Percentiles rank a stretch among this genome's conserved stretches.
Evolutionary conservation across 345 rosid species (phyloP).

Genomic region (Boechera divaricarpa): DNA sequence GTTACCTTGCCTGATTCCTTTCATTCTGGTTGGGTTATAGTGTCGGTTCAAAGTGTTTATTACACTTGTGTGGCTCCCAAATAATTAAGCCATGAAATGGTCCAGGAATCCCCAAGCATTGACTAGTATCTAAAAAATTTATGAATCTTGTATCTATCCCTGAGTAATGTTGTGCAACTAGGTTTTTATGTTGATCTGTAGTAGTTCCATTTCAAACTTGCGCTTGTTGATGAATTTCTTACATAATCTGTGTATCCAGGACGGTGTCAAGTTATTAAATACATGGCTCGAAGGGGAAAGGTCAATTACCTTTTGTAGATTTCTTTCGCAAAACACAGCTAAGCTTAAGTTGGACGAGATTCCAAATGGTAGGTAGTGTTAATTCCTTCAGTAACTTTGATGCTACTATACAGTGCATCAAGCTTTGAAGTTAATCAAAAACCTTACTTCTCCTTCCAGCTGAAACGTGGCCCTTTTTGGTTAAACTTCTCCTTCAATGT

Average conservation of each 20-base stretch:
- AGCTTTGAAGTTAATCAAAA: constrained; percentile 26
- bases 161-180: constrained; percentile 15
- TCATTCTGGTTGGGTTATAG: neutral
- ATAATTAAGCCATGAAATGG: neutral
- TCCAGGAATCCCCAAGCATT: neutral
- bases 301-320: constrained; percentile 65
- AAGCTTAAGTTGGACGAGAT: constrained; percentile 68
- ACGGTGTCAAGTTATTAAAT: constrained; percentile 79
- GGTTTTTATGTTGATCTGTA: constrained; percentile 15
- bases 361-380: constrained; percentile 65
- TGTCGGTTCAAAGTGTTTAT: neutral
- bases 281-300: constrained; percentile 83
- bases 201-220: neutral
- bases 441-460: constrained; percentile 59
- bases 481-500: constrained; percentile 67
- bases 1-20: neutral
- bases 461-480: constrained; percentile 89
- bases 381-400: constrained; percentile 4
- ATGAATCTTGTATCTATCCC: neutral
- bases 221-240: constrained; percentile 11
- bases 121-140: neutral
- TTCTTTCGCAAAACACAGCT: constrained; percentile 67
- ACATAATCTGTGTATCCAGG: constrained; percentile 52
- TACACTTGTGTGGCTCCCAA: constrained; percentile 1
- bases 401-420: neutral